phyloP scores from a whole-genome alignment of 257 asterid species.

The Echites panduratus region DNA sequence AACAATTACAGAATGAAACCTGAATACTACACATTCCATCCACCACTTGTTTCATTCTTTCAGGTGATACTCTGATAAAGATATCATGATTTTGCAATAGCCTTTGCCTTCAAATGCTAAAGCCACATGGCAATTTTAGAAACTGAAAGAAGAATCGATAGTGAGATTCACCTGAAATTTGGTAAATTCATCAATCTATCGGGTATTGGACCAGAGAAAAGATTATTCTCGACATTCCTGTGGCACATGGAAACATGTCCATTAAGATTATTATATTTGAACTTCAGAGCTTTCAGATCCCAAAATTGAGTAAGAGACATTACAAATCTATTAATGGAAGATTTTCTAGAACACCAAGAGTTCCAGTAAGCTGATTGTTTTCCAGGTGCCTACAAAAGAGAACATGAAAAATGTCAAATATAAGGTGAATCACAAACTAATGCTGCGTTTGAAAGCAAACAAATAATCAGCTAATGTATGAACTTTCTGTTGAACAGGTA shows the following conservation, averaged over 20 bases:
- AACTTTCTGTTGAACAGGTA: neutral
- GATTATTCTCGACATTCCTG: slow-evolving; percentile 83
- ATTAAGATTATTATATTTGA: slow-evolving; percentile 2
- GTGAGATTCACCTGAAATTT: slow-evolving; percentile 56
- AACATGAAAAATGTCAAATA: slow-evolving; percentile 6
- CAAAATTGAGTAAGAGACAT: slow-evolving; percentile 15
- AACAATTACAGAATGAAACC: neutral
- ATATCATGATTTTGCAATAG: neutral
- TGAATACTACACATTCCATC: neutral
- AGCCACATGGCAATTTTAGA: neutral
- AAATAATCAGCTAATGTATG: neutral
- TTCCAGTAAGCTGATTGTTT: slow-evolving; percentile 74
- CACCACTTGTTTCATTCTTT: too few relatives aligned
- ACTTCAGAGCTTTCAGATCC: neutral
- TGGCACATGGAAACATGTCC: slow-evolving; percentile 1
- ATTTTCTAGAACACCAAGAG: slow-evolving; percentile 74
- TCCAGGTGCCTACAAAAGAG: slow-evolving; percentile 66
- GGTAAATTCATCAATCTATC: slow-evolving; percentile 52
- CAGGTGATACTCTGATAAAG: neutral
- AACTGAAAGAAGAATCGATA: slow-evolving; percentile 10
- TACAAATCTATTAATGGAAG: slow-evolving; percentile 80
- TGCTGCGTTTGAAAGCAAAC: neutral
- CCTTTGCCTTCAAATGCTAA: neutral
- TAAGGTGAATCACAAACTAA: neutral
- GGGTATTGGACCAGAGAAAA: slow-evolving; percentile 94